Evolutionary conservation across 1,284 basidiomycete genomes (phyloP).

Genomic region (Ceratorhiza oryzae-sativae): DNA sequence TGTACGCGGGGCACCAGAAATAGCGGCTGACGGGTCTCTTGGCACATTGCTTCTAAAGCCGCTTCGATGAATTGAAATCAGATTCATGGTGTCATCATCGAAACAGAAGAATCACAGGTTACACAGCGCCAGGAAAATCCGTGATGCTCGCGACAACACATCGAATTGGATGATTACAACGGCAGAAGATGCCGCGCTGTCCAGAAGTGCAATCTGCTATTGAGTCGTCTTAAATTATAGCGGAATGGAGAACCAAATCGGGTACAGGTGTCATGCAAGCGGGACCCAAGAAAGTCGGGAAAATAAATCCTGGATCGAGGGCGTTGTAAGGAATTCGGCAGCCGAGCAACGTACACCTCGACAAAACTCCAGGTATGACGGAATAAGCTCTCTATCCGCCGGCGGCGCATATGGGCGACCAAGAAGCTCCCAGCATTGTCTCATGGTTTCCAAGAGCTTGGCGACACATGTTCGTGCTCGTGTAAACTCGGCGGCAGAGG

Average conservation of each 20-base stretch:
- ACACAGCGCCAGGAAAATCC: neutral
- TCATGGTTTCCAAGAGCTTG: constrained; percentile 37
- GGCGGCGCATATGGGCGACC: constrained; percentile 5
- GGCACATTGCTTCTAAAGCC: constrained; percentile 2
- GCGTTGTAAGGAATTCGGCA: neutral
- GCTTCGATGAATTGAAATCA: neutral
- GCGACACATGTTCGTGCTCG: constrained; percentile 28
- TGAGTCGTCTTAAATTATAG: neutral
- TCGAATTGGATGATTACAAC: neutral
- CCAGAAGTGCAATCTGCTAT: neutral
- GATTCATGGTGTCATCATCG: neutral
- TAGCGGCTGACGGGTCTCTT: constrained; percentile 12
- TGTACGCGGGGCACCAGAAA: constrained; percentile 23
- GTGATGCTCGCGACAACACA: neutral
- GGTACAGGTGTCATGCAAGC: neutral
- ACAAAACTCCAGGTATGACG: constrained; percentile 34
- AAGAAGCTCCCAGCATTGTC: constrained; percentile 22
- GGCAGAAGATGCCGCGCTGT: neutral
- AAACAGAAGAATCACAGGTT: neutral
- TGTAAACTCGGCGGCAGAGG: neutral
- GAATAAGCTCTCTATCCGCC: constrained; percentile 12
- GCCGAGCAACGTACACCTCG: neutral
- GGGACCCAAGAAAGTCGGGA: constrained; percentile 26
- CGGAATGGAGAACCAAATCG: too few species aligned
- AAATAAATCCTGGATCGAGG: constrained; percentile 14